These are phyloP conservation scores for Backusella psychrophila DNA, from an alignment of 192 early-diverging fungal species.

Conservation along the genomic window DNA sequence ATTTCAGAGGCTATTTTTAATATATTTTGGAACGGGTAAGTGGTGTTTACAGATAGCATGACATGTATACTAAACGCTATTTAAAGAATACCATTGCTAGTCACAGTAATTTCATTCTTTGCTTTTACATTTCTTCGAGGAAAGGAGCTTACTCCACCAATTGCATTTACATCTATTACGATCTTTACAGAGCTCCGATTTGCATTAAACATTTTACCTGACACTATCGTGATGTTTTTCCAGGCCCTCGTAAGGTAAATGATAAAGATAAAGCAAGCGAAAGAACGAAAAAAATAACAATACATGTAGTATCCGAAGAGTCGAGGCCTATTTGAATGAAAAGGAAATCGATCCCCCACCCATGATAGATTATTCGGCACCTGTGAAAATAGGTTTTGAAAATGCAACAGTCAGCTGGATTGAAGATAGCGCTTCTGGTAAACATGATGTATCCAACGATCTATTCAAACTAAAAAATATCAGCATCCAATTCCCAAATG, in stretches of 20 bases:
- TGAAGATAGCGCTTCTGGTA: neutral
- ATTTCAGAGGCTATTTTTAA: conserved; percentile 3
- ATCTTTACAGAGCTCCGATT: conserved; percentile 88
- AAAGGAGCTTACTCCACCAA: conserved; percentile 56
- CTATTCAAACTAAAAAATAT: neutral
- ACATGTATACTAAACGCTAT: too few species aligned
- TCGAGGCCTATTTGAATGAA: conserved; percentile 42
- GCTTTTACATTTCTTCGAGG: conserved; percentile 27
- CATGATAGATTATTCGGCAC: neutral
- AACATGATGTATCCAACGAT: neutral
- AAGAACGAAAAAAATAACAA: neutral
- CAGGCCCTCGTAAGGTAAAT: conserved; percentile 63
- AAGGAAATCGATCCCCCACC: conserved; percentile 36
- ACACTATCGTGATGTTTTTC: conserved; percentile 62
- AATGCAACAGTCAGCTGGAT: conserved; percentile 55
- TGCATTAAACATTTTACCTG: conserved; percentile 79
- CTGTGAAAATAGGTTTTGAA: conserved; percentile 34
- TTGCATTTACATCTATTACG: conserved; percentile 83
- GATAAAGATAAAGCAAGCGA: neutral
- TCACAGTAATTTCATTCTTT: conserved; percentile 29
- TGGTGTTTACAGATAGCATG: neutral
- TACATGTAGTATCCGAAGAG: conserved; percentile 36
- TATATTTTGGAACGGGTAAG: conserved; percentile 38
- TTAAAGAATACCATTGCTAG: conserved; percentile 22
- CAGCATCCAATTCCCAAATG: neutral